Evolutionary conservation across 768 basidiomycete species (phyloP).

Genomic region (Psilocybe cubensis): DNA sequence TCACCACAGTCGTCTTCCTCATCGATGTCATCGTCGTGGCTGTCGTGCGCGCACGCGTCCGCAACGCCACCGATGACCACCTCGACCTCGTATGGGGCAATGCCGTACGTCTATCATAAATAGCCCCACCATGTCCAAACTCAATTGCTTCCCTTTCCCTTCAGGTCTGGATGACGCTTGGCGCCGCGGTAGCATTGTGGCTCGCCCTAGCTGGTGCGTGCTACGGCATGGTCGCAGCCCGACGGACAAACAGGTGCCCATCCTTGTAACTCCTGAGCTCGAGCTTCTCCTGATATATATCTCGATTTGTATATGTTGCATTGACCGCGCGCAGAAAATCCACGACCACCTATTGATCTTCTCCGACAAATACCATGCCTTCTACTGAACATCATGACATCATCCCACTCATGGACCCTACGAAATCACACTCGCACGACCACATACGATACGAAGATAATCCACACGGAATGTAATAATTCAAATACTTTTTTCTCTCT

Average conservation of each 20-base stretch:
- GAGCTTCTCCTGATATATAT: slow-evolving; percentile 6
- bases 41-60: slow-evolving; percentile 43
- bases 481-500: neutral
- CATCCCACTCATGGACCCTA: neutral
- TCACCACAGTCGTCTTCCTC: slow-evolving; percentile 54
- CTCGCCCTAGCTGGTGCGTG: slow-evolving; percentile 41
- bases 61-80: slow-evolving; percentile 41
- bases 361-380: neutral
- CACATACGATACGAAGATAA: neutral
- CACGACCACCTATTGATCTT: slow-evolving; percentile 18
- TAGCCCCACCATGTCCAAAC: slow-evolving; percentile 3
- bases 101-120: slow-evolving; percentile 37
- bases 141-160: slow-evolving; percentile 1
- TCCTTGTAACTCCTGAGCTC: slow-evolving; percentile 8
- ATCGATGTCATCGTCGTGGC: slow-evolving; percentile 56
- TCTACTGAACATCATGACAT: slow-evolving; percentile 17
- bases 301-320: no score
- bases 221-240: slow-evolving; percentile 33
- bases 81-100: slow-evolving; percentile 53
- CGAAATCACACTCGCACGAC: no score
- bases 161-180: slow-evolving; percentile 60
- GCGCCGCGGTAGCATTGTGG: slow-evolving; percentile 53
- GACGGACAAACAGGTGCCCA: slow-evolving; percentile 17
- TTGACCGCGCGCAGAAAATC: no score
- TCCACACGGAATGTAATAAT: neutral